Conservation (phyloP, 257 asterid species). For the Solanum medicagineum region DNA sequence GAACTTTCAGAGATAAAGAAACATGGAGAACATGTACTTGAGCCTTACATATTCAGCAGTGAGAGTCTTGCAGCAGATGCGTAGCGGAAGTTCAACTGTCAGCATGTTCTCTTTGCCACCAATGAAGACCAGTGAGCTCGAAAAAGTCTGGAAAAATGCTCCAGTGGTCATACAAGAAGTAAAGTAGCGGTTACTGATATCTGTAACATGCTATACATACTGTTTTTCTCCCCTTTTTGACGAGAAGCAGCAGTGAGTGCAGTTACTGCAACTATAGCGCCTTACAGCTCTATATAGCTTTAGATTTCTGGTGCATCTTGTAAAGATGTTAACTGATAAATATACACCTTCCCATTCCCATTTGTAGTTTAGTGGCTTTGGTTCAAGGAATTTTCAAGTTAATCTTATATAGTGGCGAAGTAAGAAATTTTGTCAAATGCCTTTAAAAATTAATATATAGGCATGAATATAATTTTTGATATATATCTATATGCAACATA, state of each 20-base stretch:
- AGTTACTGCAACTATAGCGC: background rate
- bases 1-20: slow-evolving; percentile 39
- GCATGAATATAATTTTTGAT: no score
- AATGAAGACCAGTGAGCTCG: slow-evolving; percentile 16
- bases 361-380: background rate
- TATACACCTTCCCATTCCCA: background rate
- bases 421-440: no score
- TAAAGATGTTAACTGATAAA: background rate
- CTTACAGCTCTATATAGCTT: background rate
- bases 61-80: slow-evolving; percentile 16
- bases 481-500: no score
- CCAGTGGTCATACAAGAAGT: slow-evolving; percentile 19
- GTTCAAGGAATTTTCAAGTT: background rate
- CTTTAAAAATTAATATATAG: no score
- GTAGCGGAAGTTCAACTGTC: no score
- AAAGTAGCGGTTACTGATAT: background rate
- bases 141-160: slow-evolving; percentile 20
- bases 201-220: background rate
- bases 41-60: slow-evolving; percentile 51
- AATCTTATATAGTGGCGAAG: background rate
- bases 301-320: background rate
- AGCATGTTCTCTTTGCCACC: slow-evolving; percentile 67
- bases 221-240: background rate
- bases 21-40: slow-evolving; percentile 50
- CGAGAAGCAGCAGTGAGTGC: background rate